Evolutionary conservation across 2,329 filamentous ascomycete species (phyloP), one percentile per base, ranked within the genome.

Genomic region (Paecilomyces variotii): DNA sequence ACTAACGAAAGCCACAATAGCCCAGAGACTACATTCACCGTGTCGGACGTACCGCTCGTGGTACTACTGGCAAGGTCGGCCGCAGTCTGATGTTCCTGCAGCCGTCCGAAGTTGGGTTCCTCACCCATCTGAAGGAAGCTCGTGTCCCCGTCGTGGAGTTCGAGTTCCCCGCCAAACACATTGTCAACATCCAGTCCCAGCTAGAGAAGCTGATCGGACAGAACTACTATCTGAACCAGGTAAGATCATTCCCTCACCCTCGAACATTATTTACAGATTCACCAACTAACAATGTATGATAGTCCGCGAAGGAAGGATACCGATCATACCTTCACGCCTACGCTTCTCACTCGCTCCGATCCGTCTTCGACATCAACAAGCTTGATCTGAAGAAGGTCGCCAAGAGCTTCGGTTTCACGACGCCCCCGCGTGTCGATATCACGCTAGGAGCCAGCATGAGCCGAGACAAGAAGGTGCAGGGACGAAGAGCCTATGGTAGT

Each of bases 161-260:
- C 69, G 93, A 97, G 70, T 94, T 99, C 71, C 93, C 93, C 1
- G 81, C 86, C 58, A 92, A 90, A 78, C 96, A 96, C 82, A 90
- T 99, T 64, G 81, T 93, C 68, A 94, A 95, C 69, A 87, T 96
- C 65, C 87, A 95, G 78, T 86, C 89, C 68, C 91, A 97, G 75
- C 84, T 97, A 9, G 93, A 97, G 81, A 94, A 93, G 77, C 83
- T 97, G 64, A 95, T 99, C 68, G 85, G 85, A 30, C 89, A 94
- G 74, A 97, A 99, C 77, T 97, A 97, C 80, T 97, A 97, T 75
- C 83, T 99, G 59, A 94, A 97, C 79, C 94, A 96, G 83, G 82
- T 84, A 70, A 59, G 77, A 67, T 39, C 54, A 9, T 58, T 25
- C 11, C 4, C 24, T 51, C 52, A 53, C 34, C 50, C 12, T 59